phyloP scores from a whole-genome alignment of 2,329 filamentous ascomycete genomes.

The Pseudogymnoascus sp. region DNA sequence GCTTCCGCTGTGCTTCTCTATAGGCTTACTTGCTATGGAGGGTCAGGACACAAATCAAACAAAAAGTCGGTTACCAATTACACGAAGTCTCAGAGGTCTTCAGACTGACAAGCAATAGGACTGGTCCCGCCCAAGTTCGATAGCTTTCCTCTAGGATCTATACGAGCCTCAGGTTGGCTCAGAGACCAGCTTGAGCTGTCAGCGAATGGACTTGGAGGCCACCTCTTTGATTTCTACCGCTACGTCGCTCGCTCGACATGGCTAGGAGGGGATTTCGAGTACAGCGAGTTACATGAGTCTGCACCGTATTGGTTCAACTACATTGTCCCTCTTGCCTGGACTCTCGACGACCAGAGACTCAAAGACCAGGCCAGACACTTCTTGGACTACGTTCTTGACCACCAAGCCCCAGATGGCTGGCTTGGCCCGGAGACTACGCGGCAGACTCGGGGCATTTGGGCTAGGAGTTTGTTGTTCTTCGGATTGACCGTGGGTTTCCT shows the following conservation, averaged over 20 bases:
- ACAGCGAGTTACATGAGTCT: conserved; percentile 44
- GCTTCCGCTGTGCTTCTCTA: neutral
- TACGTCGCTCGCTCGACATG: conserved; percentile 43
- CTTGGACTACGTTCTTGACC: conserved; percentile 39
- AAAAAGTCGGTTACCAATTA: neutral
- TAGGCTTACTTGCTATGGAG: neutral
- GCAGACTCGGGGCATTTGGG: conserved; percentile 43
- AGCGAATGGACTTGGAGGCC: conserved; percentile 39
- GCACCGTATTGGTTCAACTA: conserved; percentile 48
- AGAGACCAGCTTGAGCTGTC: conserved; percentile 37
- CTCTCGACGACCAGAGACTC: conserved; percentile 39
- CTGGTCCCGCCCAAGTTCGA: neutral
- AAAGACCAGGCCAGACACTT: conserved; percentile 39
- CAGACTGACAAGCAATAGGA: neutral
- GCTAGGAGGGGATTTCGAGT: conserved; percentile 43
- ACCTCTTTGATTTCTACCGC: conserved; percentile 46
- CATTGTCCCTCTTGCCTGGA: conserved; percentile 47
- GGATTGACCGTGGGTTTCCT: conserved; percentile 31
- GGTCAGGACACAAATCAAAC: neutral
- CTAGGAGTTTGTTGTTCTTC: conserved; percentile 40
- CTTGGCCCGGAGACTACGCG: conserved; percentile 42
- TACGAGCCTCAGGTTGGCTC: conserved; percentile 41
- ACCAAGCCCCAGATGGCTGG: conserved; percentile 48
- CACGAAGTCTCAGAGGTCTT: neutral
- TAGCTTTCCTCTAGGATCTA: conserved; percentile 29